Percentiles rank a stretch among this genome's conserved stretches.
phyloP scores from a whole-genome alignment of 75 land plant genomes.

The Selaginella moellendorffii region DNA sequence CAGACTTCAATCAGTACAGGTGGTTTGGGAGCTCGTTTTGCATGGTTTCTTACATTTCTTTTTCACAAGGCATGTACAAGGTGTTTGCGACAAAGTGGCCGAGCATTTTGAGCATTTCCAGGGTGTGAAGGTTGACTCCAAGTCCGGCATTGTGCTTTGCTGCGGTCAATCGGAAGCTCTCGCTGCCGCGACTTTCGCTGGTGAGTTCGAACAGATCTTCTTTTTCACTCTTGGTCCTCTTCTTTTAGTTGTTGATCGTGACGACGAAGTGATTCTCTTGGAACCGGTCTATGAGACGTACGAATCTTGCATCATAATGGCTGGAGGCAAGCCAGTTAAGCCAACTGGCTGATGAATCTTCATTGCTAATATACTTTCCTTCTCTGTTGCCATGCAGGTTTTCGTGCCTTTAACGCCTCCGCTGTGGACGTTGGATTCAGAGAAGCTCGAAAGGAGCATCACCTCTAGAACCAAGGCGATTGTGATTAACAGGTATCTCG shows the following conservation, averaged over 20 bases:
- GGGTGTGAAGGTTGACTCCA: constrained; percentile 53
- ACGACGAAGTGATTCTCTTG: constrained; percentile 74
- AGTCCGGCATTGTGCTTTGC: constrained; percentile 50
- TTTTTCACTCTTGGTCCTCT: neutral
- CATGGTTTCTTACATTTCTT: neutral
- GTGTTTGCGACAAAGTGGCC: constrained; percentile 60
- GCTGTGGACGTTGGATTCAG: constrained; percentile 45
- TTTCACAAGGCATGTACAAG: constrained; percentile 71
- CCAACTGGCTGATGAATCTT: neutral
- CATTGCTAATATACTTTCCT: neutral
- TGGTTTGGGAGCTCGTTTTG: too few relatives aligned
- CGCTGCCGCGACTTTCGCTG: constrained; percentile 67
- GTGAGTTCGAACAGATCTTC: too few relatives aligned
- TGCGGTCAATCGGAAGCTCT: constrained; percentile 95
- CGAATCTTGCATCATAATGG: constrained; percentile 50
- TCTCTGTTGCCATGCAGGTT: neutral
- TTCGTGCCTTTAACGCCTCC: constrained; percentile 60
- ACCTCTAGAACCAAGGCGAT: constrained; percentile 61
- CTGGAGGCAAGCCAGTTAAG: constrained; percentile 77
- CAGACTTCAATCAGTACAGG: constrained; percentile 94
- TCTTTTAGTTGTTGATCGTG: constrained; percentile 48
- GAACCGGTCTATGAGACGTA: constrained; percentile 86
- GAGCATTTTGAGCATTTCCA: constrained; percentile 31
- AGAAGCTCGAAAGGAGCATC: constrained; percentile 38
- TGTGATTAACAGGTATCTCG: constrained; percentile 62